phyloP scores from a whole-genome alignment of 306 rosid species.

The Canavalia ensiformis region DNA sequence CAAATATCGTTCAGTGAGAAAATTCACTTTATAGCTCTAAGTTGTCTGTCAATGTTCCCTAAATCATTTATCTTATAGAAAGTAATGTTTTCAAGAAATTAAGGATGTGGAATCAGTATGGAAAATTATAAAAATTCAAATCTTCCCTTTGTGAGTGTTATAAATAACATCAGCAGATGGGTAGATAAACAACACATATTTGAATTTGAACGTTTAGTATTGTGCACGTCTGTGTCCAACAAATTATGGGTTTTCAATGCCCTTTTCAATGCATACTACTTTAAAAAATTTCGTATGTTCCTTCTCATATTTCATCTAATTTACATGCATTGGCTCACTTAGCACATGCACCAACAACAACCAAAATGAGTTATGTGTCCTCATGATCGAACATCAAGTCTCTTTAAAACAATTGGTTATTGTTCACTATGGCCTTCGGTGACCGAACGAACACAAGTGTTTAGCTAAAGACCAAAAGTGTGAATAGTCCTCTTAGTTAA shows the following conservation, averaged over 20 bases:
- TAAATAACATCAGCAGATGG: not conserved
- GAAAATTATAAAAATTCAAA: not conserved
- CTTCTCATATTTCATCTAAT: not conserved
- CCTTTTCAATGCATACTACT: not conserved
- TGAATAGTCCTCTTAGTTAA: too few relatives aligned
- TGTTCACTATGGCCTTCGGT: too few relatives aligned
- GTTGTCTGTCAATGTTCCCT: not conserved
- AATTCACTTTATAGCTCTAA: not conserved
- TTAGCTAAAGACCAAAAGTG: too few relatives aligned
- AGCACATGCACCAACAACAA: conserved; percentile 10
- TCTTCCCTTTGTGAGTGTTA: not conserved
- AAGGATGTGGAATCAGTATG: not conserved
- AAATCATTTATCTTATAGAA: not conserved
- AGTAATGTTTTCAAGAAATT: conserved; percentile 9
- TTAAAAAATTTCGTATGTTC: not conserved
- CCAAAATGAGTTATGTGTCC: not conserved
- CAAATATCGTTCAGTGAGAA: not conserved
- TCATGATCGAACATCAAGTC: not conserved
- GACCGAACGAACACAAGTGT: too few relatives aligned
- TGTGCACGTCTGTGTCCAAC: not conserved
- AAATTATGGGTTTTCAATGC: not conserved
- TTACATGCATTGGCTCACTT: not conserved
- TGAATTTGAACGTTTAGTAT: not conserved
- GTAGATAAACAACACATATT: not conserved
- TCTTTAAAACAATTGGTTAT: too few relatives aligned